These are phyloP conservation scores for Epicoccum sorghinum DNA, from an alignment of 2,329 filamentous ascomycete genomes.

Conservation along the genomic window DNA sequence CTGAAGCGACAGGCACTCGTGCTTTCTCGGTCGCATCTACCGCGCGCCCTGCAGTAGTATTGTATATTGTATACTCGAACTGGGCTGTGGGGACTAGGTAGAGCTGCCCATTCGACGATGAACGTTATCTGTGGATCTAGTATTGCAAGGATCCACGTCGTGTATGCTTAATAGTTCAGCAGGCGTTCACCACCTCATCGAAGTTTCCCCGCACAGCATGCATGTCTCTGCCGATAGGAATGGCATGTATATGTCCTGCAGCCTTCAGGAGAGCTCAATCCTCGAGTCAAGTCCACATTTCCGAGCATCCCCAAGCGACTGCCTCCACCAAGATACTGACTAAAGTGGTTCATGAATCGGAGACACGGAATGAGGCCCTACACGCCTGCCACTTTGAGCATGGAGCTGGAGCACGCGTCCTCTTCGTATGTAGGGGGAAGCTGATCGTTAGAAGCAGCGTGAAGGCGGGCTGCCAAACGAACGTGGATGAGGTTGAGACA, in stretches of 20 bases:
- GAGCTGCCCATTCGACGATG: neutral
- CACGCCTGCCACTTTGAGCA: neutral
- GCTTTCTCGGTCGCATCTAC: neutral
- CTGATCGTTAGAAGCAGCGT: neutral
- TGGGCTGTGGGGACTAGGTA: neutral
- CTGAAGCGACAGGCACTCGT: neutral
- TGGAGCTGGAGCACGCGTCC: neutral
- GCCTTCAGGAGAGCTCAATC: neutral
- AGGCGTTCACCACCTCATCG: too few species aligned
- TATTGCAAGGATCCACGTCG: neutral
- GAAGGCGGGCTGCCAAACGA: constrained; percentile 8
- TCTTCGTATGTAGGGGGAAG: neutral
- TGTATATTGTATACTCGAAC: neutral
- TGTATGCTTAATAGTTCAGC: too few species aligned
- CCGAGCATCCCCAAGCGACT: neutral
- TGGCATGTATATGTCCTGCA: neutral
- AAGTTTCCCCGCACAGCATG: too few species aligned
- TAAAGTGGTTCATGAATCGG: neutral
- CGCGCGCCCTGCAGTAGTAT: neutral
- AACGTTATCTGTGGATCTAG: neutral
- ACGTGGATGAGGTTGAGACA: constrained; percentile 13
- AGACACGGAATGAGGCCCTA: neutral
- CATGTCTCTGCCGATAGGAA: too few species aligned
- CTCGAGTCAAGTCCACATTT: neutral
- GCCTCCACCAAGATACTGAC: neutral